Conservation (phyloP, 2,329 filamentous ascomycete species). For the Penicillium sp. region DNA sequence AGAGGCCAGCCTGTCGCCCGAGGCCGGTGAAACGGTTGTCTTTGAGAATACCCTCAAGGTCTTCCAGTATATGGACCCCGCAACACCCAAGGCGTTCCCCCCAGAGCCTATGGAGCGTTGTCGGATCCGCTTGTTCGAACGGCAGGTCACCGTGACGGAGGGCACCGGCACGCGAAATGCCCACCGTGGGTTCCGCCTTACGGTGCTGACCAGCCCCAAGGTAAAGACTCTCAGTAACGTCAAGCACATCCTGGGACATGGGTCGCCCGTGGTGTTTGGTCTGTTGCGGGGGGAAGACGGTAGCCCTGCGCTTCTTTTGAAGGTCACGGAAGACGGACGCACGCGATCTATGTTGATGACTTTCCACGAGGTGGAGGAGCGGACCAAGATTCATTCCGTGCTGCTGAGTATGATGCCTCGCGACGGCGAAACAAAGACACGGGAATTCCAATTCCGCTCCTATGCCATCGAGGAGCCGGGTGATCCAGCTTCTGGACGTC, state of each 20-base stretch:
- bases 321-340: slow-evolving; percentile 66
- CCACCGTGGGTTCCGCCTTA: slow-evolving; percentile 78
- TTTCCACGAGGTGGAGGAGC: slow-evolving; percentile 72
- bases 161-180: slow-evolving; percentile 71
- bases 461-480: slow-evolving; percentile 61
- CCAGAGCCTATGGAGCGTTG: slow-evolving; percentile 72
- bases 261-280: slow-evolving; percentile 73
- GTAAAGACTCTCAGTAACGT: slow-evolving; percentile 77
- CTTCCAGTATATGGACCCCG: slow-evolving; percentile 80
- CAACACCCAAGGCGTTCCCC: slow-evolving; percentile 72
- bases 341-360: slow-evolving; percentile 75
- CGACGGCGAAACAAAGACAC: slow-evolving; percentile 68
- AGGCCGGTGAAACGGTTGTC: slow-evolving; percentile 68
- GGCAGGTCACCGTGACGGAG: slow-evolving; percentile 65
- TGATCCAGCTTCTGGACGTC: slow-evolving; percentile 34
- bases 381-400: slow-evolving; percentile 70
- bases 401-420: slow-evolving; percentile 72
- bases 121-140: slow-evolving; percentile 75
- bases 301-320: slow-evolving; percentile 68
- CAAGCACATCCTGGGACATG: slow-evolving; percentile 67
- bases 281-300: slow-evolving; percentile 73
- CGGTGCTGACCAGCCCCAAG: slow-evolving; percentile 74
- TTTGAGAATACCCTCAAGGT: slow-evolving; percentile 70
- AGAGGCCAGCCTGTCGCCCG: slow-evolving; percentile 68
- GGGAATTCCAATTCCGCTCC: slow-evolving; percentile 67